These are phyloP conservation scores for Wickerhamiella allomyrinae DNA, from an alignment of 805 yeast species.

Conservation along the genomic window DNA sequence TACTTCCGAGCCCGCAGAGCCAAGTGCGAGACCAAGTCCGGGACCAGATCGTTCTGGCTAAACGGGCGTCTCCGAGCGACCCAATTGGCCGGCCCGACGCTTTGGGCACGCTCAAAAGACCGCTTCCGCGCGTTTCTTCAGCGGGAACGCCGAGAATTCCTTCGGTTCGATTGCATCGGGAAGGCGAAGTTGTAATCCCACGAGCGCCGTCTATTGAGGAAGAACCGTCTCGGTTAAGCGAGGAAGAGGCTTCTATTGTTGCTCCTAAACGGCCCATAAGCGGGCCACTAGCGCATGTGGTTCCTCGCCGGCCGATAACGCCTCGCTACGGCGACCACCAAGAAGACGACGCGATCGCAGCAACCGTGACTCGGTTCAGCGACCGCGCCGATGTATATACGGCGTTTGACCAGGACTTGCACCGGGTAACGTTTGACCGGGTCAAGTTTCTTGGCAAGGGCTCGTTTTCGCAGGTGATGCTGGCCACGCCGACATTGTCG, in stretches of 20 bases:
- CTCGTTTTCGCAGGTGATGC: conserved; percentile 28
- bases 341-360: background rate
- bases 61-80: conserved; percentile 4
- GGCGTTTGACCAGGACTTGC: conserved; percentile 19
- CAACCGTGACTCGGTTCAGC: conserved; percentile 1
- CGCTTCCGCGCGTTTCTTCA: background rate
- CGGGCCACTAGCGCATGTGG: too few relatives aligned
- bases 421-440: conserved; percentile 21
- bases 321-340: background rate
- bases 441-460: conserved; percentile 27
- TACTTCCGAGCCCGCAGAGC: background rate
- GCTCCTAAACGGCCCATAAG: too few relatives aligned
- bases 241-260: too few relatives aligned
- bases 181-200: background rate
- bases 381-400: conserved; percentile 8
- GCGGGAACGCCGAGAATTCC: background rate
- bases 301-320: too few relatives aligned
- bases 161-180: conserved; percentile 1
- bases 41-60: conserved; percentile 5
- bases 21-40: conserved; percentile 1
- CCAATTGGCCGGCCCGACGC: conserved; percentile 1
- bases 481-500: conserved; percentile 24
- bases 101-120: background rate
- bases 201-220: background rate
- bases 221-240: background rate